Evolutionary conservation across 768 basidiomycete species (phyloP).

Genomic region (Mycena sanguinolenta): DNA sequence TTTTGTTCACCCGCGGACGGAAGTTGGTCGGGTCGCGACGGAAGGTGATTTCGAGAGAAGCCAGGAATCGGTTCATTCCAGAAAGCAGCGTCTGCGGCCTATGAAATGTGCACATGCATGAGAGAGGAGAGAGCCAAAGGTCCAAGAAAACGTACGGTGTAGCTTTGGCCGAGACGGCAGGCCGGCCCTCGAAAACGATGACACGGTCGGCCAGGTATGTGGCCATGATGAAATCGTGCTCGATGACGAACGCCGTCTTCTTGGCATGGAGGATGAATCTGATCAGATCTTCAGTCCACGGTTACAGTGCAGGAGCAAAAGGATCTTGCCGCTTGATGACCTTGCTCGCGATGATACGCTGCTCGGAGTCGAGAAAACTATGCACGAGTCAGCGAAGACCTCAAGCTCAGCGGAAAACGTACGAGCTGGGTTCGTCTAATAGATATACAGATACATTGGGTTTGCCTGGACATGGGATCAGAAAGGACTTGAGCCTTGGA

Average conservation of each 20-base stretch:
- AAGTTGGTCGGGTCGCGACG: constrained; percentile 96
- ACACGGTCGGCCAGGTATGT: constrained; percentile 99
- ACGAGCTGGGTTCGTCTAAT: constrained; percentile 94
- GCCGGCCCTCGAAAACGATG: constrained; percentile 91
- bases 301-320: constrained; percentile 16
- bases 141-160: constrained; percentile 74
- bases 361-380: constrained; percentile 97
- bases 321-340: constrained; percentile 90
- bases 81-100: constrained; percentile 95
- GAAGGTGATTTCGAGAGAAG: constrained; percentile 97
- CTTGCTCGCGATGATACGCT: constrained; percentile 98
- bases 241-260: constrained; percentile 98
- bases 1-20: constrained; percentile 90
- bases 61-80: constrained; percentile 98
- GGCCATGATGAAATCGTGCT: constrained; percentile 99
- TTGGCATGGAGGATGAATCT: constrained; percentile 96
- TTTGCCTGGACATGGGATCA: constrained; percentile 61
- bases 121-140: constrained; percentile 9
- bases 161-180: constrained; percentile 90
- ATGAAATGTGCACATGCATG: constrained; percentile 13
- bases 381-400: constrained; percentile 5
- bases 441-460: constrained; percentile 90
- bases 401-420: constrained; percentile 40
- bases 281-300: background rate
- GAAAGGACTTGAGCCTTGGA: constrained; percentile 1